Base-by-base conservation (phyloP, 2,329 filamentous ascomycete genomes). In the Colletotrichum tamarilloi region DNA sequence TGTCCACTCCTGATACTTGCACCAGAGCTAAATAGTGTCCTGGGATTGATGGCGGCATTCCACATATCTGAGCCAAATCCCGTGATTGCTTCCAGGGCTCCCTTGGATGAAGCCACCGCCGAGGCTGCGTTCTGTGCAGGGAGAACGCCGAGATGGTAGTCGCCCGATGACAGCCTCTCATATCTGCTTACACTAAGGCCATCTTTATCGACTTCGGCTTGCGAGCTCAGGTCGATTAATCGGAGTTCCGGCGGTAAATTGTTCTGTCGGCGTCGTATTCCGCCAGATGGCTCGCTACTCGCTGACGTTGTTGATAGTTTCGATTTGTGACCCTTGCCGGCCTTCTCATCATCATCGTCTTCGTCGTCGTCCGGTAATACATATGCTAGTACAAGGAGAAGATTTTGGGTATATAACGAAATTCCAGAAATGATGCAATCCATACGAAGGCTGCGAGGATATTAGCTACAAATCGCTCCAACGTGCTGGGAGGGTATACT, bases 371-470 rank as follows among this genome's bases (percentile, higher is more conserved):
- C 93, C 49, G 92, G 90, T 74, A 92, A 92, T 79, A 95, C 92
- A 84, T 97, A 98, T 80, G 95, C 95, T 84, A 99, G 92, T 79
- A 98, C 93, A 78, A 98, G 90, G 82, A 99, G 89, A 77, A 98
- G 88, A 80, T 91, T 97, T 81, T 95, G 94, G 81, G 95, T 98
- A 91, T 98, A 98, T 84, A 99, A 89, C 76, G 96, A 97, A 83
- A 99, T 93, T 79, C 97, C 97, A 81, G 97, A 98, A 86, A 99
- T 95, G 82, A 98, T 95, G 87, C 97, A 98, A 85, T 99, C 97
- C 84, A 97, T 97, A 79, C 95, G 94, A 84, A 98, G 90, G 84
- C 93, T 95, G 76, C 22, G 4, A 30, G 30, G 63, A 75, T 28
- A 80, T 84, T 77, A 84, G 81, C 57, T 14, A 38, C 46, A 14